These are phyloP conservation scores for Diaporthe nobilis DNA, from an alignment of 2,329 filamentous ascomycete genomes.

Conservation along the genomic window DNA sequence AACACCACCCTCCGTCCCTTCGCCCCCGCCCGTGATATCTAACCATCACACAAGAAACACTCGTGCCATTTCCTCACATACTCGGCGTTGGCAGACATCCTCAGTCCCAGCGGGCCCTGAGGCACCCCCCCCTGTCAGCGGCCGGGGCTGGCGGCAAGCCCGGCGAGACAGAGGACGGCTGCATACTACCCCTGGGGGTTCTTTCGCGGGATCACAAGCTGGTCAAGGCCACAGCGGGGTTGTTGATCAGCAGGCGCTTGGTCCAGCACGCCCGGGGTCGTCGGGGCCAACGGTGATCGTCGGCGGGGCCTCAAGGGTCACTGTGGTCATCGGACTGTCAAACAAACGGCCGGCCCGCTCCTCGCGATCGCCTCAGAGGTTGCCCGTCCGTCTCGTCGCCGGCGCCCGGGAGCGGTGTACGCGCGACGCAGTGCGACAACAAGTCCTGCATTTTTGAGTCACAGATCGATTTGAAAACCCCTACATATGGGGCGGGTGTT, in stretches of 20 bases:
- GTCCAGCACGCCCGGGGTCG: slow-evolving; percentile 10
- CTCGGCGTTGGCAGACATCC: not conserved
- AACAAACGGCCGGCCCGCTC: not conserved
- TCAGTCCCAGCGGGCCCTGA: not conserved
- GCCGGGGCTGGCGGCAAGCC: slow-evolving; percentile 19
- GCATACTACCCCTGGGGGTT: not conserved
- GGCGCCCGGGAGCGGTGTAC: not conserved
- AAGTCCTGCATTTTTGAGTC: not conserved
- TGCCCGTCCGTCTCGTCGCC: not conserved
- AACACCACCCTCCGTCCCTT: not conserved
- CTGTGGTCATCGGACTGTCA: not conserved
- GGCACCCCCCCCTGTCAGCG: no score
- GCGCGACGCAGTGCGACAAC: no score
- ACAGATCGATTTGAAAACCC: no score
- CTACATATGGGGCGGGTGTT: no score
- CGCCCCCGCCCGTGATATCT: not conserved
- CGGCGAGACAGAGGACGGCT: not conserved
- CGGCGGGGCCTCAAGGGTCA: not conserved
- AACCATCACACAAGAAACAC: not conserved
- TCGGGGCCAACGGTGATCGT: slow-evolving; percentile 19
- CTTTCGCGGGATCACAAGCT: slow-evolving; percentile 6
- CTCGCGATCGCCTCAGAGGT: slow-evolving; percentile 5
- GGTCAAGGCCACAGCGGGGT: slow-evolving; percentile 20
- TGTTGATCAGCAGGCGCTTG: slow-evolving; percentile 5
- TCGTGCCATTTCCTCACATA: no score